These are phyloP conservation scores for Xylariaceae sp. DNA, from an alignment of 2,329 filamentous ascomycete species.

Conservation along the genomic window DNA sequence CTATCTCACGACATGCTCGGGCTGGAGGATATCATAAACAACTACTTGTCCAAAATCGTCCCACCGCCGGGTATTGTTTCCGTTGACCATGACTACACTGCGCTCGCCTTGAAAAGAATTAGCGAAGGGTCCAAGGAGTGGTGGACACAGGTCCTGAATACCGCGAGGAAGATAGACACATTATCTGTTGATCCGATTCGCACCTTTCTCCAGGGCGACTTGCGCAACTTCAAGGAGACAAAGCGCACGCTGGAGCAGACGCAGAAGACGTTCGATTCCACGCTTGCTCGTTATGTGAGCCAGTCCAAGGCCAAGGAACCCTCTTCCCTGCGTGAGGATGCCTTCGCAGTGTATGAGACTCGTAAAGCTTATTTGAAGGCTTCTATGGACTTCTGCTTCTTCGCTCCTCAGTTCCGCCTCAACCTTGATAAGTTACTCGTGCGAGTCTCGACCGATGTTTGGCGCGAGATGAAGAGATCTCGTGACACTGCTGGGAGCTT, in stretches of 20 bases:
- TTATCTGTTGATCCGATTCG: conserved; percentile 83
- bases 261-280: conserved; percentile 84
- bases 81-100: conserved; percentile 93
- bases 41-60: conserved; percentile 76
- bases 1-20: conserved; percentile 68
- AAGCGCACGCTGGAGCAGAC: conserved; percentile 76
- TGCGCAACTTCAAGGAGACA: conserved; percentile 85
- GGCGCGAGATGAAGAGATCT: conserved; percentile 80
- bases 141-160: conserved; percentile 77
- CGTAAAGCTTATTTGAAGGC: conserved; percentile 89
- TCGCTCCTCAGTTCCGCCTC: conserved; percentile 83
- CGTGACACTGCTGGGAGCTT: conserved; percentile 71
- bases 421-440: conserved; percentile 87
- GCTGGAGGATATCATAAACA: conserved; percentile 80
- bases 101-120: conserved; percentile 83
- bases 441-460: conserved; percentile 82
- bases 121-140: conserved; percentile 87
- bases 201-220: conserved; percentile 76
- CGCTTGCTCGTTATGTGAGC: conserved; percentile 78
- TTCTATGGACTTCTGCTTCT: conserved; percentile 90
- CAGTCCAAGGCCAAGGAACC: conserved; percentile 95
- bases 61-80: conserved; percentile 77
- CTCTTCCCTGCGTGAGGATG: conserved; percentile 89
- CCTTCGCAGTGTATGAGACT: conserved; percentile 92
- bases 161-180: conserved; percentile 78